Base-by-base conservation (phyloP, 352 stramenopile species). In the Phytophthora megakarya region DNA sequence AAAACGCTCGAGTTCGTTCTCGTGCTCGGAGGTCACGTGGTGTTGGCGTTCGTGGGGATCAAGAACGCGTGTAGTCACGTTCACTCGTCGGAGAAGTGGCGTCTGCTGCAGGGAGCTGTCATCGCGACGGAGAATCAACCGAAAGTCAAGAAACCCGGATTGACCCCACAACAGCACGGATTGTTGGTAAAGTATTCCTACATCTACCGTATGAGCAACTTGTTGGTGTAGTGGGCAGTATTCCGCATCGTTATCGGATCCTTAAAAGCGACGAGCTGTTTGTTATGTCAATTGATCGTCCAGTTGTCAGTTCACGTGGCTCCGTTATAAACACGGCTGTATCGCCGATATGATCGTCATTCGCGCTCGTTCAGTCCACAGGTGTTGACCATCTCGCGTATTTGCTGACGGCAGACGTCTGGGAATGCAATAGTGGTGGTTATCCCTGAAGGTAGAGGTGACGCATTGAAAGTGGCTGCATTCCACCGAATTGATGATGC, bases 1-100 rank as follows among this genome's bases (percentile, higher is more conserved):
- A 30, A 60, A 46, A 59, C 67, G 35, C 22, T 75, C 15, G 55
- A 75, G 61, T 75, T 72, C 26, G 12, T 51, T 22, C 45, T 72
- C 22, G 32, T 75, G 18, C 28, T 69, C 18, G 56, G 44, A 26
- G 53, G 47, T 8, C 62, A 72, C 44, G 18, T 59, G 32, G n/a
- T 22, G 1, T 32, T 75, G n/a, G 67, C 44, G 16, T 13, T 69
- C 12, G 19, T 65, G 37, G 69, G 54, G 57, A 16, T 57, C n/a
- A 56, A 45, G 21, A 39, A 46, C 38, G 63, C 33, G 3, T 72
- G 50, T 42, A 42, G 16, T 6, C 50, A 75, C 13, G 42, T 75
- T 21, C 44, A 72, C 18, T 49, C 26, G 18, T 75, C 51, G 35
- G 45, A 65, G 30, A 53, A 70, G 13, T 75, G 62, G 67, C 46